Base-by-base conservation (phyloP, 2,329 filamentous ascomycete species). In the Ophiosphaerella herpotricha region DNA sequence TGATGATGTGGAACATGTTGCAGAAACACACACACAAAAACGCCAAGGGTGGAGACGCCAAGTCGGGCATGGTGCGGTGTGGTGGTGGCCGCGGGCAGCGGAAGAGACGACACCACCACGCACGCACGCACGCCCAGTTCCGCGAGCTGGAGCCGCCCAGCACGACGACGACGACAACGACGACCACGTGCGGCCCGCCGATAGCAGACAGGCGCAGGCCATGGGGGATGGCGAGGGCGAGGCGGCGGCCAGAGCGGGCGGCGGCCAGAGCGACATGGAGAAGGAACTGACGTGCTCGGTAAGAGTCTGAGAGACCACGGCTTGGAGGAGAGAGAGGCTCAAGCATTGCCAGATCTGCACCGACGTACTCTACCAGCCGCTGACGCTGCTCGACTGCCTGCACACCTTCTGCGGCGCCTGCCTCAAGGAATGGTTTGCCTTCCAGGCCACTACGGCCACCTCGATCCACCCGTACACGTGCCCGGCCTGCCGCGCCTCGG, bases 351-450 rank as follows among this genome's bases (percentile, higher is more conserved):
- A 97, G 92, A 99, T 99, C 67, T 99, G 94, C 80, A 96, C 93
- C 63, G 94, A 97, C 74, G 84, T 96, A 58, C 85, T 96, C 56
- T 95, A 91, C 76, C 90, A 95, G 73, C 91, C 92, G 31, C 82
- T 96, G 57, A 96, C 91, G 24, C 85, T 96, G 42, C 89, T 96
- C 73, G 90, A 96, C 78, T 96, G 91, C 71, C 84, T 96, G 38
- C 91, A 96, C 76, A 97, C 93, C 39, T 99, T 95, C 75, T 99
- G 94, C 78, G 94, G 92, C 57, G 89, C 90, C 34, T 99, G 94
- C 70, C 75, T 97, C 51, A 96, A 96, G 74, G 91, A 96, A 78
- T 99, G 94, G 94, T 99, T 97, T 71, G 78, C 80, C 56, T 94
- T 86, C 74, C 91, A 96, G 72, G 86, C 86, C 33, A 78, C 80